Evolutionary conservation across 805 yeast species (phyloP).

Genomic region (Soucietia sequanensis): DNA sequence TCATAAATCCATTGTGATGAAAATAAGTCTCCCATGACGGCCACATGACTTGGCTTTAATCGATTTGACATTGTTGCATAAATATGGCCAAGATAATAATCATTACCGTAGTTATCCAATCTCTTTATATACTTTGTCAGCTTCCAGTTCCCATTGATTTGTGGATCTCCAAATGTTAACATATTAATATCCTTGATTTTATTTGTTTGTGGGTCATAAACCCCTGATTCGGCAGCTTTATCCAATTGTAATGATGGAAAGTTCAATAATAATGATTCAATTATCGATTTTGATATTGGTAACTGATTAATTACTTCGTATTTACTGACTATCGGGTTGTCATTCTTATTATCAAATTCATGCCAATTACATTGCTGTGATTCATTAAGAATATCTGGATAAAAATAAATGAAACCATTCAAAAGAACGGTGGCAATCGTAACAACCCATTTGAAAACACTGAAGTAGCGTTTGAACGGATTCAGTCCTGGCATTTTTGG

Average conservation of each 20-base stretch:
- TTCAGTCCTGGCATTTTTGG: too few relatives aligned
- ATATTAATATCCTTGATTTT: slow-evolving; percentile 53
- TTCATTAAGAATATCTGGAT: slow-evolving; percentile 57
- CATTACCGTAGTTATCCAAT: slow-evolving; percentile 88
- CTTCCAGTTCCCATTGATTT: slow-evolving; percentile 85
- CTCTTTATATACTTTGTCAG: slow-evolving; percentile 68
- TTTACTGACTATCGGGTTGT: slow-evolving; percentile 4
- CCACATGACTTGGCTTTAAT: slow-evolving; percentile 73
- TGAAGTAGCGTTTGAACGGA: too few relatives aligned
- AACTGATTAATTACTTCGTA: slow-evolving; percentile 5
- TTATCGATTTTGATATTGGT: slow-evolving; percentile 9
- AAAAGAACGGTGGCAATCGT: slow-evolving; percentile 43
- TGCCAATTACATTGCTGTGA: slow-evolving; percentile 63
- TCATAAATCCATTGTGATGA: slow-evolving; percentile 95
- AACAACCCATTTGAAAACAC: slow-evolving; percentile 19
- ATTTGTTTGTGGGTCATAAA: slow-evolving; percentile 10
- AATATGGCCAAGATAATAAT: slow-evolving; percentile 82
- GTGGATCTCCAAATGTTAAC: slow-evolving; percentile 94
- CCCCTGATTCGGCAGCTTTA: slow-evolving; percentile 6
- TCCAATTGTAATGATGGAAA: slow-evolving; percentile 14
- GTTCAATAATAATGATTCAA: slow-evolving; percentile 15
- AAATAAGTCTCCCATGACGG: slow-evolving; percentile 89
- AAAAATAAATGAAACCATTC: slow-evolving; percentile 69
- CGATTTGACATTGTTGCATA: slow-evolving; percentile 62
- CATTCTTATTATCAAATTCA: slow-evolving; percentile 11